A percentile compares a stretch with the other conserved stretches of the same genome.
phyloP scores from a whole-genome alignment of 192 early-diverging fungal genomes.

The Martensiomyces pterosporus region DNA sequence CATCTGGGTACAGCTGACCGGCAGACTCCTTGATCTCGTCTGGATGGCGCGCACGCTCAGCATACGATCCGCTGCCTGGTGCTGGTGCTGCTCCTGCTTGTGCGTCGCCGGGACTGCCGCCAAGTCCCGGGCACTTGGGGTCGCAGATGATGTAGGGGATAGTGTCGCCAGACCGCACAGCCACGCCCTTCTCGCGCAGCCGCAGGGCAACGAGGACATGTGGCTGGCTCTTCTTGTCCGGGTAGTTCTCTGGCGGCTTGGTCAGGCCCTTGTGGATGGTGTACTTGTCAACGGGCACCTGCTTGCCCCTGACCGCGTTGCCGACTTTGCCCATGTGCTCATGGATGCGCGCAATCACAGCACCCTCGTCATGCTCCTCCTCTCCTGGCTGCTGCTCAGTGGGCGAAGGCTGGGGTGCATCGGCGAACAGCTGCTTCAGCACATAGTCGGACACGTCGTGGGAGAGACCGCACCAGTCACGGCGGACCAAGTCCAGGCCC shows the following conservation, averaged over 20 bases:
- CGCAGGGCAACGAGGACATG: conserved; percentile 93
- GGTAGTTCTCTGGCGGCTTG: conserved; percentile 87
- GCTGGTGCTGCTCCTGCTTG: too few relatives aligned
- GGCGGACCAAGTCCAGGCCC: conserved; percentile 91
- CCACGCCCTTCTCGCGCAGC: conserved; percentile 65
- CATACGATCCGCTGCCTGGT: too few relatives aligned
- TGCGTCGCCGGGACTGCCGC: conserved; percentile 10
- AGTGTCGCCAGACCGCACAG: conserved; percentile 78
- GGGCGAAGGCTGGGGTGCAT: conserved; percentile 23
- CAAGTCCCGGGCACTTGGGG: conserved; percentile 22
- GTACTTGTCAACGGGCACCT: conserved; percentile 77
- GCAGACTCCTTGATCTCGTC: conserved; percentile 64
- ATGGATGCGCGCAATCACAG: conserved; percentile 76
- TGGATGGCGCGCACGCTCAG: conserved; percentile 77
- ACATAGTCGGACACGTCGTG: conserved; percentile 83
- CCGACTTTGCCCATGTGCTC: conserved; percentile 64
- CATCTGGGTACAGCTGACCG: conserved; percentile 55
- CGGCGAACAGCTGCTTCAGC: conserved; percentile 57
- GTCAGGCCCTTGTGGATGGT: conserved; percentile 92
- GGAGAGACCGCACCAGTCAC: conserved; percentile 96
- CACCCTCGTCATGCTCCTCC: conserved; percentile 55
- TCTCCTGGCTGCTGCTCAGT: too few relatives aligned
- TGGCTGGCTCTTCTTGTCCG: conserved; percentile 81
- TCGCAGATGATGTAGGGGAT: conserved; percentile 89
- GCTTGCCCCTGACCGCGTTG: conserved; percentile 62